Evolutionary conservation across 2,329 filamentous ascomycete genomes (phyloP).

Genomic region (Fusarium sororula): DNA sequence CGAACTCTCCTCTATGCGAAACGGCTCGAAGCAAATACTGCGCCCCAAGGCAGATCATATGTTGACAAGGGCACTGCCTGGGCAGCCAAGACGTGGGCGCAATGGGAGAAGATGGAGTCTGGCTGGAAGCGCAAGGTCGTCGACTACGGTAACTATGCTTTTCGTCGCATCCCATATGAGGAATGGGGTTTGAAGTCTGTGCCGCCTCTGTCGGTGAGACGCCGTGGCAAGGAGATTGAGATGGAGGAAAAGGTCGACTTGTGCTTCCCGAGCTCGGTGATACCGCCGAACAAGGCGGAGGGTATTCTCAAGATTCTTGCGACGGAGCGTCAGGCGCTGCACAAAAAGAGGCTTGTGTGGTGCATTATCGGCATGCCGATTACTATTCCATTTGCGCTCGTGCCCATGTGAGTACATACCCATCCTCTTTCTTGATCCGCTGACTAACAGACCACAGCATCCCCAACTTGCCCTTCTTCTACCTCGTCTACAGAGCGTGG

Average conservation of each 20-base stretch:
- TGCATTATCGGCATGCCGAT: constrained; percentile 86
- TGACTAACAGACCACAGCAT: constrained; percentile 61
- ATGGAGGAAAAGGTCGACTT: constrained; percentile 75
- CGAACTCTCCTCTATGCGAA: constrained; percentile 94
- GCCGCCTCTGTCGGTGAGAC: constrained; percentile 77
- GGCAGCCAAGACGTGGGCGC: constrained; percentile 80
- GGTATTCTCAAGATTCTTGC: constrained; percentile 75
- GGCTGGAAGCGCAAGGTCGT: constrained; percentile 93
- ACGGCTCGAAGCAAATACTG: constrained; percentile 67
- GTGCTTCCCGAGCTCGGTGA: constrained; percentile 76
- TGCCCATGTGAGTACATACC: constrained; percentile 78
- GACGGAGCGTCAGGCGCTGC: constrained; percentile 81
- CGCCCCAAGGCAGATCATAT: constrained; percentile 59
- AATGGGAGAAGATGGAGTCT: constrained; percentile 84
- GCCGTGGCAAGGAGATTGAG: constrained; percentile 69
- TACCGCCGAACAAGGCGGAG: constrained; percentile 71
- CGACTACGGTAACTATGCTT: constrained; percentile 83
- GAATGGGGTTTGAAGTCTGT: constrained; percentile 99
- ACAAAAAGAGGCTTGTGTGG: constrained; percentile 80
- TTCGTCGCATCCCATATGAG: constrained; percentile 91
- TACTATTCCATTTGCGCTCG: constrained; percentile 79
- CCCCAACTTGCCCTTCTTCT: constrained; percentile 97
- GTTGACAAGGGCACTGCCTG: constrained; percentile 76
- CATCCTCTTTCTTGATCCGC: neutral
- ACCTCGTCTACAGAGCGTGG: constrained; percentile 89